Conservation (phyloP, 2,329 filamentous ascomycete species). For the Coniochaeta hoffmannii region DNA sequence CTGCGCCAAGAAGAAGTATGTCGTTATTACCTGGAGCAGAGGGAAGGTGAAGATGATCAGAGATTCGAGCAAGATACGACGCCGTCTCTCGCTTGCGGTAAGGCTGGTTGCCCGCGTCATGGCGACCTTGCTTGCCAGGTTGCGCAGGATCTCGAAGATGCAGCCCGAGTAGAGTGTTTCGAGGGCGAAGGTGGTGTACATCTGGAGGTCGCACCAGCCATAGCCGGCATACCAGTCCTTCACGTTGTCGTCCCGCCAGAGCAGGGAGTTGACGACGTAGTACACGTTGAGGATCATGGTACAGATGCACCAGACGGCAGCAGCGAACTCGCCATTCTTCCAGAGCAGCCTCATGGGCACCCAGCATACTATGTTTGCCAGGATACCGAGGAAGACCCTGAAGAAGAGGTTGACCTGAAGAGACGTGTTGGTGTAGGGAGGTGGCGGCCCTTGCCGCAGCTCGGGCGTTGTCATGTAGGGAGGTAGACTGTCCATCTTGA, state of each 20-base stretch:
- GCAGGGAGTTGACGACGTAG: constrained; percentile 40
- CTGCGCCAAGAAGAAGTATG: constrained; percentile 37
- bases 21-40: constrained; percentile 38
- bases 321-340: constrained; percentile 47
- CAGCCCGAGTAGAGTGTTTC: constrained; percentile 40
- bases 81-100: constrained; percentile 31
- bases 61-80: constrained; percentile 37
- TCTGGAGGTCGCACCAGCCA: constrained; percentile 46
- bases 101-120: constrained; percentile 32
- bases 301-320: constrained; percentile 38
- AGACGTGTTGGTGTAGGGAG: constrained; percentile 15
- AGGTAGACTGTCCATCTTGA: background rate
- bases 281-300: constrained; percentile 39
- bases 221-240: constrained; percentile 41
- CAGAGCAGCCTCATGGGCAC: constrained; percentile 44
- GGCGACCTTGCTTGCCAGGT: constrained; percentile 43
- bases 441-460: constrained; percentile 11
- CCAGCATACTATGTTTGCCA: constrained; percentile 37
- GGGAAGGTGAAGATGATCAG: constrained; percentile 49
- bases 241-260: constrained; percentile 47
- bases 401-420: constrained; percentile 38
- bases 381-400: constrained; percentile 38
- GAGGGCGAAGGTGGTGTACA: constrained; percentile 26
- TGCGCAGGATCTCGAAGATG: constrained; percentile 46
- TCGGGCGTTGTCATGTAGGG: constrained; percentile 15